Percentiles rank a stretch among this genome's conserved stretches.
Conservation (phyloP, 1,139 yeast species). For the Geotrichum citri-aurantii region DNA sequence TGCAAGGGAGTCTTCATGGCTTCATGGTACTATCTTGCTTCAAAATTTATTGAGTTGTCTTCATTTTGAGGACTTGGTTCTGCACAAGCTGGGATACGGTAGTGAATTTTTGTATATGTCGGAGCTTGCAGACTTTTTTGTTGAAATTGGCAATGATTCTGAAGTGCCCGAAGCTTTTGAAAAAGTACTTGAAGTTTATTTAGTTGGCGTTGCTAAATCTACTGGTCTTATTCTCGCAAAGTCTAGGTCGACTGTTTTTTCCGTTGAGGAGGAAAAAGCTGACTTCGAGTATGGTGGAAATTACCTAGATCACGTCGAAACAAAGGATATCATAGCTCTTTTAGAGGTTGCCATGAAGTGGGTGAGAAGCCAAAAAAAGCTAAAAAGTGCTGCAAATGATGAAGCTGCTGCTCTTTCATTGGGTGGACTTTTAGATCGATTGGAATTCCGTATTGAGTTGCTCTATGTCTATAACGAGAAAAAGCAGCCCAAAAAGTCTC, state of each 20-base stretch:
- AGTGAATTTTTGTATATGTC: neutral
- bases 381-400: neutral
- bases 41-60: constrained; percentile 37
- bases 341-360: constrained; percentile 24
- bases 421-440: constrained; percentile 17
- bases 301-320: constrained; percentile 24
- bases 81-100: constrained; percentile 16
- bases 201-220: constrained; percentile 28
- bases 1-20: constrained; percentile 38
- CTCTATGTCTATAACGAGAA: constrained; percentile 23
- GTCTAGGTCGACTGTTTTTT: constrained; percentile 1
- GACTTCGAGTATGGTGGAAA: constrained; percentile 17
- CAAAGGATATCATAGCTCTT: constrained; percentile 23
- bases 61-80: constrained; percentile 33
- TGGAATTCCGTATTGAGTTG: constrained; percentile 23
- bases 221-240: constrained; percentile 12
- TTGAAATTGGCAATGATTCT: neutral
- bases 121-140: constrained; percentile 3
- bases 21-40: constrained; percentile 34
- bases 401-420: constrained; percentile 12
- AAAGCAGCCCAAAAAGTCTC: constrained; percentile 16
- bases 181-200: constrained; percentile 25
- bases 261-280: constrained; percentile 14
- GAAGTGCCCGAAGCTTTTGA: constrained; percentile 22
- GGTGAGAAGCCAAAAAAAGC: constrained; percentile 12